phyloP scores from a whole-genome alignment of 768 basidiomycete genomes.

The Lactarius vividus region DNA sequence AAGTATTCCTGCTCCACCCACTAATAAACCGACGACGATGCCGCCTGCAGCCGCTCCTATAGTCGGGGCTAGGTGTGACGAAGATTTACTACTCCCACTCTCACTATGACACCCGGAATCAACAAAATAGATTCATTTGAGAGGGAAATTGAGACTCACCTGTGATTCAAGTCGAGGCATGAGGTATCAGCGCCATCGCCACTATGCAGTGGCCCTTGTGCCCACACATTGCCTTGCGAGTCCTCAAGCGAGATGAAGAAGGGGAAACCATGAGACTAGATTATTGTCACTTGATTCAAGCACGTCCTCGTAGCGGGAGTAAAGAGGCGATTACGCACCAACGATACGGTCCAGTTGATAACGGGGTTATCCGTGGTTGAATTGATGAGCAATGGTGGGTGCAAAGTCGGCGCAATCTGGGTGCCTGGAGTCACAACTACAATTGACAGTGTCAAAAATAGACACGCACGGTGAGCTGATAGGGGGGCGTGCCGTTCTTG shows the following conservation, averaged over 20 bases:
- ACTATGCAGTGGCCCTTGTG: conserved; percentile 57
- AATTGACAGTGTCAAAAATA: background rate
- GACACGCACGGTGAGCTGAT: conserved; percentile 49
- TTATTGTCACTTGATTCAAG: conserved; percentile 31
- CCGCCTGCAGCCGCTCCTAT: conserved; percentile 31
- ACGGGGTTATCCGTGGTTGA: conserved; percentile 36
- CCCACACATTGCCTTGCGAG: conserved; percentile 49
- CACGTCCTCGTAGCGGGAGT: background rate
- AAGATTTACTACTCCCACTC: background rate
- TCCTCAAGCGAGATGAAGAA: conserved; percentile 59
- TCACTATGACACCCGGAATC: background rate
- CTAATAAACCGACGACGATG: conserved; percentile 29
- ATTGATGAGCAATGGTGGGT: conserved; percentile 59
- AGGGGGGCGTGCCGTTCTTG: conserved; percentile 58
- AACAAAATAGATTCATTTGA: background rate
- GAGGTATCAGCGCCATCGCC: conserved; percentile 42
- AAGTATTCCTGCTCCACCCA: conserved; percentile 28
- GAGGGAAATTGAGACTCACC: background rate
- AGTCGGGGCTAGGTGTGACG: background rate
- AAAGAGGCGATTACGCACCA: conserved; percentile 28
- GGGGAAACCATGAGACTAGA: conserved; percentile 49
- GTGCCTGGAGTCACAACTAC: background rate
- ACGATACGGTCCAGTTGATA: conserved; percentile 58
- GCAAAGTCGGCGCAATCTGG: conserved; percentile 58
- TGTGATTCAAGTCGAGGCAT: conserved; percentile 39